Evolutionary conservation across 2,329 filamentous ascomycete species (phyloP).

Genomic region (Colletotrichum cereale): DNA sequence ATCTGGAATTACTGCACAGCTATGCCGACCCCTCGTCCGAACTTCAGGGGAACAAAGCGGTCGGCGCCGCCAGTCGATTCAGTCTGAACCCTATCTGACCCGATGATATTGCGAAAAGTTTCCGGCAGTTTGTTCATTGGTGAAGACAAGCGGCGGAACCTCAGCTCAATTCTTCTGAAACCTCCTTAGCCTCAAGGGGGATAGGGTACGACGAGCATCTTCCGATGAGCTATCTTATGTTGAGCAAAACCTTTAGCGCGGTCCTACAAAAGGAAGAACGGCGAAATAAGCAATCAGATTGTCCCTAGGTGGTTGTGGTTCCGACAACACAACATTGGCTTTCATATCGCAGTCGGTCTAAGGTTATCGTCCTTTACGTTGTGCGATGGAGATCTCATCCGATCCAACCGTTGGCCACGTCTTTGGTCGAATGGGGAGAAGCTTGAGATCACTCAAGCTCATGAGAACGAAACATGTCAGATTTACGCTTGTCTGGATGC

Average conservation of each 20-base stretch:
- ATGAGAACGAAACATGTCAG: background rate
- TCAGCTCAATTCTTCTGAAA: background rate
- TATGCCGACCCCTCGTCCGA: background rate
- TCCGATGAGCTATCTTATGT: background rate
- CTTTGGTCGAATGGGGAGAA: background rate
- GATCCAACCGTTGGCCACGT: no score
- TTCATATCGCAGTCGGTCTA: no score
- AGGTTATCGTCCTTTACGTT: background rate
- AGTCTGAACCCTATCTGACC: no score
- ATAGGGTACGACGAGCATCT: background rate
- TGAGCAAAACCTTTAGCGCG: conserved; percentile 12
- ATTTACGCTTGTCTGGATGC: background rate
- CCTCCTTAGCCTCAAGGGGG: background rate
- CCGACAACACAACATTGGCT: background rate
- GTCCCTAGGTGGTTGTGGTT: background rate
- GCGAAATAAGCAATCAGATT: background rate
- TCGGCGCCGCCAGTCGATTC: background rate
- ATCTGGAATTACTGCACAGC: no score
- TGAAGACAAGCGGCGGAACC: background rate
- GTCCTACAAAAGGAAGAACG: background rate
- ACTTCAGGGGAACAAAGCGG: background rate
- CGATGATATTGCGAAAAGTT: no score
- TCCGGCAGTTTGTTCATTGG: background rate
- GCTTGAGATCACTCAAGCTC: background rate
- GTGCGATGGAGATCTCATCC: background rate